Base-by-base conservation (phyloP, 192 early-diverging fungal species). In the Coemansia sp. region DNA sequence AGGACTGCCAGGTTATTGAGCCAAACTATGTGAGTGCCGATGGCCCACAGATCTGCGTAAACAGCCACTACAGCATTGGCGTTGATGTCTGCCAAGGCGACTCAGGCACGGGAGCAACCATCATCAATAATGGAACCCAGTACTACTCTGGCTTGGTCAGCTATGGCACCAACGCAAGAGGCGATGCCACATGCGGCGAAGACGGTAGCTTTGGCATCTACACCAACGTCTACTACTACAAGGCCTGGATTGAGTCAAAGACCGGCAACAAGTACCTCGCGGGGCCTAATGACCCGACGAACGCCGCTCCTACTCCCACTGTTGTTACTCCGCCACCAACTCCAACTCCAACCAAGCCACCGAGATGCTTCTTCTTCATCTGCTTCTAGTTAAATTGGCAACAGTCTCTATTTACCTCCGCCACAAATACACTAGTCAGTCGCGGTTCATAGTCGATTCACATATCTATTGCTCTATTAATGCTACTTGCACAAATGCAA, bases 131-230 rank as follows among this genome's bases (percentile, higher is more conserved):
- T 1, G 67, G 67, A 35, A 59, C 20, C 3, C 34, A 68, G 25
- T 82, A 82, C 31, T 50, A 70, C 37, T 73, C 74, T 38, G 79
- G 79, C 39, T 53, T 82, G 21, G 79, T 82, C 34, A 82, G 79
- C 67, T 82, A 70, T 20, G 79, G 79, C 10, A 66, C 66, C 11
- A 63, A 76, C 58, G 52, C 25, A 14, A 37, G 61, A 8, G 66
- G 63, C 6, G 64, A 70, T 13, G 37, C 66, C 9, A 82, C 79
- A 0, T 82, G 79, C 25, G 79, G 79, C 8, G 79, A 82, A 38
- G 53, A 64, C 9, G 74, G 68, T 25, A 76, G 79, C 63, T 82
- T 82, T 76, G 79, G 79, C 41, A 66, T 81, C 25, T 81, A 81
- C 50, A 76, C 73, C 13, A 70, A 62, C 43, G 38, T 73, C 7